Base-by-base conservation (phyloP, 495 filamentous ascomycete genomes). In the Penicillium bialowiezense region DNA sequence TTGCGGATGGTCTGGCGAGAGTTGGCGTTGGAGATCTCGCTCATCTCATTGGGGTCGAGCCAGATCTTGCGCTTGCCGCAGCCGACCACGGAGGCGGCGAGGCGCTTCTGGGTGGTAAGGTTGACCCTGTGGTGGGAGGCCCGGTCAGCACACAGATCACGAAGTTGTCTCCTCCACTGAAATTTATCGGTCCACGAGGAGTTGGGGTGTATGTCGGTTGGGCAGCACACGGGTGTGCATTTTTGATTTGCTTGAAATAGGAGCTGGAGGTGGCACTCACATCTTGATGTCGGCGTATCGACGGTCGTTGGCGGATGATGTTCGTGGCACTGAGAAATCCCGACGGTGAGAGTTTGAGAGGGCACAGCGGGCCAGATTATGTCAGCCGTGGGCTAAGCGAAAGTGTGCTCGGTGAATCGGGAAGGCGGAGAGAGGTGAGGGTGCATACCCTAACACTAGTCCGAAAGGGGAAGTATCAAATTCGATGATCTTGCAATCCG, bases 41-140 rank as follows among this genome's bases (percentile, higher is more conserved):
- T 92, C 75, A 92, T 85, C 82, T 99, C 93, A 77, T 95, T 97
- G 74, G 93, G 93, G 80, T 99, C 93, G 72, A 99, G 91, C 93
- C 93, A 99, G 81, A 99, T 93, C 87, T 97, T 97, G 83, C 91
- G 87, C 86, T 97, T 87, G 74, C 93, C 93, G 82, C 89, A 93
- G 80, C 90, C 91, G 72, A 92, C 86, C 69, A 98, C 93, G 74
- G 91, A 89, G 69, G 93, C 90, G 70, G 93, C 95, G 66, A 98
- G 92, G 78, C 95, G 92, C 86, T 99, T 99, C 84, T 99, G 93
- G 68, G 93, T 98, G 74, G 86, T 86, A 72, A 98, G 90, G 74
- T 97, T 98, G 84, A 97, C 91, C 95, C 93, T 98, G 71, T 62
- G 46, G 23, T 50, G 44, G 39, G 45, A 52, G 55, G 65, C 55